Percentiles rank a stretch among this genome's conserved stretches.
phyloP scores from a whole-genome alignment of 2,329 filamentous ascomycete species.

The Fonsecaea pugnacius region DNA sequence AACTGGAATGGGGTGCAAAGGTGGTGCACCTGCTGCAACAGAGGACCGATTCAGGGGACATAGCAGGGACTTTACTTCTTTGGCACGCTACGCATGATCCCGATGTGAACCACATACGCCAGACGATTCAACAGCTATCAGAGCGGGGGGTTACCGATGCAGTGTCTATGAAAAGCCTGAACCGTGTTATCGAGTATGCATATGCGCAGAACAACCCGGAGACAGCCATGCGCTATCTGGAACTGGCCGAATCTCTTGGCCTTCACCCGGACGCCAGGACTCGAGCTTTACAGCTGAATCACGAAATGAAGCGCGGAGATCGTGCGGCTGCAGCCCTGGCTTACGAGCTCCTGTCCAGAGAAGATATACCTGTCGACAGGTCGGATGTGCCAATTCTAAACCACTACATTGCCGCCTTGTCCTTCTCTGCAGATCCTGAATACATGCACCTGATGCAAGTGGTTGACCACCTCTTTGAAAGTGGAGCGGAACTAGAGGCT shows the following conservation, averaged over 20 bases:
- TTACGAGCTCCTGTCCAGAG: constrained; percentile 58
- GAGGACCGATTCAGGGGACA: constrained; percentile 28
- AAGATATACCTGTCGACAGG: constrained; percentile 56
- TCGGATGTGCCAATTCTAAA: constrained; percentile 70
- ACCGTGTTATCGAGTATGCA: constrained; percentile 73
- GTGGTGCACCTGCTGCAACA: constrained; percentile 23
- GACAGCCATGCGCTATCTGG: constrained; percentile 73
- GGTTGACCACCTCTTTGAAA: constrained; percentile 72
- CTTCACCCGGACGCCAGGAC: constrained; percentile 72
- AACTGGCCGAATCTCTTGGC: constrained; percentile 66
- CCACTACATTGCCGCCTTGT: constrained; percentile 71
- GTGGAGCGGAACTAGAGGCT: constrained; percentile 70
- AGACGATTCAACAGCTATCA: constrained; percentile 73
- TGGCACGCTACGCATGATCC: constrained; percentile 76
- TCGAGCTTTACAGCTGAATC: constrained; percentile 73
- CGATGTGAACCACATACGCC: constrained; percentile 71
- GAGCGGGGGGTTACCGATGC: constrained; percentile 51
- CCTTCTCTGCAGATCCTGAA: constrained; percentile 62
- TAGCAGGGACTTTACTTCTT: constrained; percentile 67
- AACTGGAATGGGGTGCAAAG: constrained; percentile 64
- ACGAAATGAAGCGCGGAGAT: constrained; percentile 74
- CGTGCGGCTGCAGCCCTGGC: constrained; percentile 63
- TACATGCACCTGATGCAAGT: constrained; percentile 75
- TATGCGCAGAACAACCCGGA: constrained; percentile 71
- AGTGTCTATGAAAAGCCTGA: constrained; percentile 74